phyloP scores from a whole-genome alignment of 1,284 basidiomycete genomes.

The Takashimella tepidaria region DNA sequence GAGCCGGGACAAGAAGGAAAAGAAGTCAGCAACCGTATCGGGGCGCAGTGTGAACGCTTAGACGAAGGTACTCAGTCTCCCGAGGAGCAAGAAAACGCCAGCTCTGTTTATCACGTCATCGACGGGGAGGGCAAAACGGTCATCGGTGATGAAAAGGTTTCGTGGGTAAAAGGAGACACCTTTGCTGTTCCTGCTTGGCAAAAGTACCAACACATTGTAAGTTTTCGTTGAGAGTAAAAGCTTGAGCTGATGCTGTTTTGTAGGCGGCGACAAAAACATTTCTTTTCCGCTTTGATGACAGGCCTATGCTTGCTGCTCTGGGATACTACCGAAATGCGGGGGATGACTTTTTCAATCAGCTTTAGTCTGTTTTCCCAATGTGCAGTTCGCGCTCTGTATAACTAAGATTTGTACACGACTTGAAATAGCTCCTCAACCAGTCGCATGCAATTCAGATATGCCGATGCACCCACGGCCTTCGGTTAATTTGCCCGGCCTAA shows the following conservation, averaged over 20 bases:
- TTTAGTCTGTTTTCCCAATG: no score
- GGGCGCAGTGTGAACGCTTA: conserved; percentile 21
- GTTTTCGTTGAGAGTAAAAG: not conserved
- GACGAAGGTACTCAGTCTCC: conserved; percentile 6
- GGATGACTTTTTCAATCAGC: conserved; percentile 18
- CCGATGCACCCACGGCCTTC: no score
- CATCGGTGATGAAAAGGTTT: conserved; percentile 15
- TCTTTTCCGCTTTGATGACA: conserved; percentile 22
- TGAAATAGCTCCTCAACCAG: no score
- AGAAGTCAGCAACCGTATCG: conserved; percentile 17
- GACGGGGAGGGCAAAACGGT: conserved; percentile 13
- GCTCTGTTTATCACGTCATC: conserved; percentile 19
- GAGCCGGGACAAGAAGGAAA: conserved; percentile 13
- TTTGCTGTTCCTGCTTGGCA: conserved; percentile 19
- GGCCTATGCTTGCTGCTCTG: conserved; percentile 15
- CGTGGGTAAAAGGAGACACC: conserved; percentile 23
- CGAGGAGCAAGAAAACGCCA: conserved; percentile 9
- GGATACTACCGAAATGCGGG: conserved; percentile 19
- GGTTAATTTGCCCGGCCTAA: no score
- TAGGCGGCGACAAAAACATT: conserved; percentile 11
- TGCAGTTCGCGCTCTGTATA: no score
- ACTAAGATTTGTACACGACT: no score
- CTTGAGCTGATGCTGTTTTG: not conserved
- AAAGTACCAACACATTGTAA: conserved; percentile 8
- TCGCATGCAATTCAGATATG: no score